phyloP scores from a whole-genome alignment of 208 protist genomes.

The Trypanosoma caninum region DNA sequence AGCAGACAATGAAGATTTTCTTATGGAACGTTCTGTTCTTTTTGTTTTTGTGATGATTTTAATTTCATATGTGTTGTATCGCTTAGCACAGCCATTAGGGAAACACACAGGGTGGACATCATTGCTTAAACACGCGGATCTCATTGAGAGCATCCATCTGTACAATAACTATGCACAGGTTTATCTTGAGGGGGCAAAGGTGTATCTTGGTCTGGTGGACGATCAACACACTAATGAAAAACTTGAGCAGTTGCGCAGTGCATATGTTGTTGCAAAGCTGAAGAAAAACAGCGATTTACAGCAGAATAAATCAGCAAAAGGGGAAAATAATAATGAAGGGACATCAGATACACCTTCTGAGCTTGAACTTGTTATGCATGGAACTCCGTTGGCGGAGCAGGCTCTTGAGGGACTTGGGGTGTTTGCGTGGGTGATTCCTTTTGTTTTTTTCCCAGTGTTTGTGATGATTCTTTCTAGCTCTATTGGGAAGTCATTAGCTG shows the following conservation, averaged over 20 bases:
- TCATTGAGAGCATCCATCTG: conserved; percentile 38
- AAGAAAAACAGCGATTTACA: conserved; percentile 1
- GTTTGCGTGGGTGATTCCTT: conserved; percentile 75
- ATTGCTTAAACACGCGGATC: conserved; percentile 33
- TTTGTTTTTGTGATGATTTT: conserved; percentile 56
- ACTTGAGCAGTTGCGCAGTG: conserved; percentile 33
- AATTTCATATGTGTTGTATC: conserved; percentile 45
- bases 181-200: conserved; percentile 46
- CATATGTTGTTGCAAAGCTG: conserved; percentile 13
- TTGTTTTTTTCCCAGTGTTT: conserved; percentile 83
- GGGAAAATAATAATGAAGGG: neutral
- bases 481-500: conserved; percentile 53
- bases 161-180: conserved; percentile 64
- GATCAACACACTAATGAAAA: conserved; percentile 63
- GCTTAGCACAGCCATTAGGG: conserved; percentile 37
- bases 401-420: conserved; percentile 59
- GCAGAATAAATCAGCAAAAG: neutral
- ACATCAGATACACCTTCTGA: conserved; percentile 23
- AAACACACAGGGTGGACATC: conserved; percentile 48
- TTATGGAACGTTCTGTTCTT: conserved; percentile 51
- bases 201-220: conserved; percentile 47
- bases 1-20: conserved; percentile 38
- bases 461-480: conserved; percentile 70
- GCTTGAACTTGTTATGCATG: conserved; percentile 41
- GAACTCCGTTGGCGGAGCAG: conserved; percentile 50